Evolutionary conservation across 148 eudicot species (phyloP).

Genomic region (Dysphania ambrosioides): DNA sequence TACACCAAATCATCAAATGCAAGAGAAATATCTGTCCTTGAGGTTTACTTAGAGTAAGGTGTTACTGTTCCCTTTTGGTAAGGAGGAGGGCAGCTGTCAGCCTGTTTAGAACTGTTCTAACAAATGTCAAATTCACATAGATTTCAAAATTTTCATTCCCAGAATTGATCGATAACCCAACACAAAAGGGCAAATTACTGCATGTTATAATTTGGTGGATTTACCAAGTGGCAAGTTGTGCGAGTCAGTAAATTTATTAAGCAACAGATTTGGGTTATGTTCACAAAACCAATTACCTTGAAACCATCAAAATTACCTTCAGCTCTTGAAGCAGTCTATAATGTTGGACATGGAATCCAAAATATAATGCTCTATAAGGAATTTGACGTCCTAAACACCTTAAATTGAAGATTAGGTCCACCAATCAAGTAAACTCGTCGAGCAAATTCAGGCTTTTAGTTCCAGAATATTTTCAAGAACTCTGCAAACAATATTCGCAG

Average conservation of each 20-base stretch:
- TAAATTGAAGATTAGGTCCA: not conserved
- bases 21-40: slow-evolving; percentile 12
- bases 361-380: not conserved
- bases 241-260: not conserved
- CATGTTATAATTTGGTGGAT: not conserved
- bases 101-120: not conserved
- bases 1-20: slow-evolving; percentile 11
- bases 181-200: not conserved
- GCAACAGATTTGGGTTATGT: not conserved
- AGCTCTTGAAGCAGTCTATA: no score
- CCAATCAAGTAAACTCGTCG: not conserved
- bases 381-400: not conserved
- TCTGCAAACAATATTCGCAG: not conserved
- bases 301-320: no score
- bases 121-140: slow-evolving; percentile 17
- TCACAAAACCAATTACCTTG: no score
- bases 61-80: slow-evolving; percentile 14
- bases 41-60: not conserved
- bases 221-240: not conserved
- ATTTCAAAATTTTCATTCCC: not conserved
- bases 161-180: not conserved
- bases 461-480: not conserved
- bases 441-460: not conserved
- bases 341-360: not conserved
- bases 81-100: slow-evolving; percentile 16